phyloP scores from a whole-genome alignment of 345 rosid genomes.

The Boechera divaricarpa region DNA sequence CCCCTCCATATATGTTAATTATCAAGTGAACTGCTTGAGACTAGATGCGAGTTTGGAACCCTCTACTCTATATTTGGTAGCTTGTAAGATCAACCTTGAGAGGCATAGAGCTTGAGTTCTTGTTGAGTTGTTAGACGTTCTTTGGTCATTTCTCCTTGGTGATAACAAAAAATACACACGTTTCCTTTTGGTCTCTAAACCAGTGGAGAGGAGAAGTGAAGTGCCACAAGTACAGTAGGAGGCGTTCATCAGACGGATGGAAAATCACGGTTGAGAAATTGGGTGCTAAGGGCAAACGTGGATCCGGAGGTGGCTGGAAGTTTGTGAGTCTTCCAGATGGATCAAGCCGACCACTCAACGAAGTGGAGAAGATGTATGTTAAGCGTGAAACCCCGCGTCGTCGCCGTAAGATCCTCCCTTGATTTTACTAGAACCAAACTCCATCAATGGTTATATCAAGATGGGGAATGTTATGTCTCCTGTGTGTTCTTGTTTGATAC shows the following conservation, averaged over 20 bases:
- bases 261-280: slow-evolving; percentile 82
- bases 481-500: slow-evolving; percentile 25
- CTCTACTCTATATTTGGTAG: slow-evolving; percentile 7
- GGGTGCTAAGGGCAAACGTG: slow-evolving; percentile 80
- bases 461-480: slow-evolving; percentile 26
- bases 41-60: slow-evolving; percentile 18
- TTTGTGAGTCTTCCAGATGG: slow-evolving; percentile 92
- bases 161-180: background rate
- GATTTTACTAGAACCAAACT: slow-evolving; percentile 38
- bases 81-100: background rate
- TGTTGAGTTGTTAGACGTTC: background rate
- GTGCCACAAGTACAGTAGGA: slow-evolving; percentile 86
- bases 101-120: slow-evolving; percentile 4
- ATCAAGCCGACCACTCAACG: slow-evolving; percentile 81
- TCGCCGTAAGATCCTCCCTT: slow-evolving; percentile 80
- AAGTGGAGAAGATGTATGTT: slow-evolving; percentile 81
- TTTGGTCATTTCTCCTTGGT: slow-evolving; percentile 10
- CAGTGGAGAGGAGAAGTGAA: slow-evolving; percentile 82
- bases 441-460: slow-evolving; percentile 21
- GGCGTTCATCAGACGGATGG: slow-evolving; percentile 87
- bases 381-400: slow-evolving; percentile 84
- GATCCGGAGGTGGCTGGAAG: slow-evolving; percentile 95
- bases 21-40: slow-evolving; percentile 6
- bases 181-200: slow-evolving; percentile 15
- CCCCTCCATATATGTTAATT: background rate